Conservation (phyloP, 2,329 filamentous ascomycete genomes). For the Exophiala aquamarina region DNA sequence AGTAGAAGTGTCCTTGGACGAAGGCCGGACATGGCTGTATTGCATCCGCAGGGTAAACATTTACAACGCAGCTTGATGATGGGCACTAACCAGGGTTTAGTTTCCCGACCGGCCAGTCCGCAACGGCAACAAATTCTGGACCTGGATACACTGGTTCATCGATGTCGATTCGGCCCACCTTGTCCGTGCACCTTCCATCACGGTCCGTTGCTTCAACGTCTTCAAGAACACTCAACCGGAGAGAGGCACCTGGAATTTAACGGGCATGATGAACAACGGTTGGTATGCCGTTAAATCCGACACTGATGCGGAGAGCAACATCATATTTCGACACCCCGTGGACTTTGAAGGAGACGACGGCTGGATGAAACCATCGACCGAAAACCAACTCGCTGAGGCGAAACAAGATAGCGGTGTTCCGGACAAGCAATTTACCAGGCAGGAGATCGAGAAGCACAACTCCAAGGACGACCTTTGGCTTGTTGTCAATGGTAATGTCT, state of each 20-base stretch:
- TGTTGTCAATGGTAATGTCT: slow-evolving; percentile 53
- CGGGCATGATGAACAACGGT: slow-evolving; percentile 58
- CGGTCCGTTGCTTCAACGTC: slow-evolving; percentile 50
- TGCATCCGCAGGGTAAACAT: slow-evolving; percentile 36
- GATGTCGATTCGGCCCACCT: slow-evolving; percentile 49
- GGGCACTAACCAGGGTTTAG: too few species aligned
- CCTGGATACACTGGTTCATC: slow-evolving; percentile 55
- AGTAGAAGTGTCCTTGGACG: slow-evolving; percentile 52
- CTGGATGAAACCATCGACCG: slow-evolving; percentile 52
- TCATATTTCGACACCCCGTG: slow-evolving; percentile 49
- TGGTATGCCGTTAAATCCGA: slow-evolving; percentile 48
- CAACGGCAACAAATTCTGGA: slow-evolving; percentile 56
- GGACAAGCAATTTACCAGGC: slow-evolving; percentile 52
- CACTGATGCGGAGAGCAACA: slow-evolving; percentile 33
- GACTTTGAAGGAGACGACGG: slow-evolving; percentile 46
- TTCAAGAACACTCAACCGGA: slow-evolving; percentile 54
- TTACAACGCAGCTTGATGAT: slow-evolving; percentile 16
- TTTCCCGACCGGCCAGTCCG: slow-evolving; percentile 51
- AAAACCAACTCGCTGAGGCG: slow-evolving; percentile 45
- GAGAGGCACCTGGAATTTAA: slow-evolving; percentile 48
- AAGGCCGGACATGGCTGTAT: slow-evolving; percentile 49
- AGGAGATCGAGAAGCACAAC: slow-evolving; percentile 55
- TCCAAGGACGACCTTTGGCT: slow-evolving; percentile 53
- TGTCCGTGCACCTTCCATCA: slow-evolving; percentile 43
- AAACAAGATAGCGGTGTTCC: slow-evolving; percentile 48